Conservation (phyloP, 257 asterid genomes). For the Gardenia jasminoides region DNA sequence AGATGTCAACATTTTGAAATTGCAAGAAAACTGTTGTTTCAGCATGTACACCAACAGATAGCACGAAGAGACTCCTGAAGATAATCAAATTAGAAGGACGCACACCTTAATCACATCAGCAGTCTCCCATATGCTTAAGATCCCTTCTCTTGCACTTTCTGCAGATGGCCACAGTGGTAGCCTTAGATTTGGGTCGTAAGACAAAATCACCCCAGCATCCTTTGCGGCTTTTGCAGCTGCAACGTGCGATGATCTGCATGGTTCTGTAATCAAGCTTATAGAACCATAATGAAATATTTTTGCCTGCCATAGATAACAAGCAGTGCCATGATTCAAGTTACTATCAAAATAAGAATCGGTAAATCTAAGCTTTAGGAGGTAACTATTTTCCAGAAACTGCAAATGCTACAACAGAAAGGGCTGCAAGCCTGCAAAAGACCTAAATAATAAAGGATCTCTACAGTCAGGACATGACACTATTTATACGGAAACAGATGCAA, state of each 20-base stretch:
- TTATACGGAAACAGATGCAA: not conserved
- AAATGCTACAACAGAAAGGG: not conserved
- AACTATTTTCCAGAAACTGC: not conserved
- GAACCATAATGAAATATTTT: constrained; percentile 95
- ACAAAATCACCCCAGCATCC: constrained; percentile 87
- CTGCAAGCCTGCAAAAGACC: not conserved
- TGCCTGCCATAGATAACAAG: constrained; percentile 51
- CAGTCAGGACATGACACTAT: not conserved
- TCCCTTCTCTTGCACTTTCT: constrained; percentile 95
- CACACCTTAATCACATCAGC: constrained; percentile 94
- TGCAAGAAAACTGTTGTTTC: not conserved
- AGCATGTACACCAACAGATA: not conserved
- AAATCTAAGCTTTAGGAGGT: not conserved
- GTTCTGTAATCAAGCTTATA: constrained; percentile 93
- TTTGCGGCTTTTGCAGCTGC: constrained; percentile 89
- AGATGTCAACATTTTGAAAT: not conserved
- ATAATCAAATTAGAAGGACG: constrained; percentile 4
- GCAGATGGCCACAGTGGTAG: constrained; percentile 98
- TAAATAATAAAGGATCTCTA: not conserved
- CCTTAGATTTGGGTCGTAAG: constrained; percentile 96
- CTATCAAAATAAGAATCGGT: not conserved
- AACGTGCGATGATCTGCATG: constrained; percentile 90
- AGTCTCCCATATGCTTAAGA: constrained; percentile 88
- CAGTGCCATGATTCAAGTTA: not conserved
- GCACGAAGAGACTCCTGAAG: too few relatives aligned